Percentiles rank a stretch among this genome's conserved stretches.
Conservation (phyloP, 257 asterid species). For the Nicotiana obtusifolia region DNA sequence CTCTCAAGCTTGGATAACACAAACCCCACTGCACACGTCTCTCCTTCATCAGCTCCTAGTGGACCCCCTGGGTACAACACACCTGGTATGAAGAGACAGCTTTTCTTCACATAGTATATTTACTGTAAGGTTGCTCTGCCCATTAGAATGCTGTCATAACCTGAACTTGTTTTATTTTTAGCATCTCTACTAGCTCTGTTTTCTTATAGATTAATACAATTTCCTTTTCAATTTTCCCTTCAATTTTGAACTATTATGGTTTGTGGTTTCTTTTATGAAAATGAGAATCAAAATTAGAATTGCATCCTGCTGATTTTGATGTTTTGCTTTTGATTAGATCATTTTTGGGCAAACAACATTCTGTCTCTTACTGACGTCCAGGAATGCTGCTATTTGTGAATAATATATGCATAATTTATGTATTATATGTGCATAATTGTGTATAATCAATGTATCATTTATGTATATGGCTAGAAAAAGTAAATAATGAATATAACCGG, state of each 20-base stretch:
- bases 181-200: background rate
- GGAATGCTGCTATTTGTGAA: background rate
- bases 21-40: conserved; percentile 27
- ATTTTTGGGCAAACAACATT: background rate
- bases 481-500: too few relatives aligned
- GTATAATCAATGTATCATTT: too few relatives aligned
- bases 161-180: background rate
- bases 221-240: background rate
- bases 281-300: background rate
- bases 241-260: too few relatives aligned
- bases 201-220: background rate
- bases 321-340: background rate
- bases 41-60: conserved; percentile 58
- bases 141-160: background rate
- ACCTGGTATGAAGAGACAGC: conserved; percentile 40
- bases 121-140: background rate
- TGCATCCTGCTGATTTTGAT: background rate
- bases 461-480: too few relatives aligned
- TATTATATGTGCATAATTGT: too few relatives aligned
- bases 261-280: background rate
- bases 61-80: conserved; percentile 34
- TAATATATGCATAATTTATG: too few relatives aligned
- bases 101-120: conserved; percentile 4
- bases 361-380: background rate
- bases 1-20: conserved; percentile 27